Evolutionary conservation across 805 yeast species (phyloP).

Genomic region (Candida dendrica): DNA sequence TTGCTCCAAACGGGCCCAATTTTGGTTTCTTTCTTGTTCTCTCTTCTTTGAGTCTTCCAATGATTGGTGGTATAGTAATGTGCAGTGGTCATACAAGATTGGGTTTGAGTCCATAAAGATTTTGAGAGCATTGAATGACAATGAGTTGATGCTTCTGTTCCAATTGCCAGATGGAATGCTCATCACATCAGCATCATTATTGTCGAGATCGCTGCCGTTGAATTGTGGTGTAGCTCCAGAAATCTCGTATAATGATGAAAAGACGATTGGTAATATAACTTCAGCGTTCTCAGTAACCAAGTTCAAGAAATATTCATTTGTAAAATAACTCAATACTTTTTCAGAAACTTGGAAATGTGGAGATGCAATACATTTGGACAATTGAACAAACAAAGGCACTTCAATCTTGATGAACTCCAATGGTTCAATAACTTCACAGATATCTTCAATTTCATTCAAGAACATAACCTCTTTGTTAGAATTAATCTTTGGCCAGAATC

Average conservation of each 20-base stretch:
- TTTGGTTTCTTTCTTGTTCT: slow-evolving; percentile 53
- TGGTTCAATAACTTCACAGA: slow-evolving; percentile 93
- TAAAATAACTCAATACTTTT: slow-evolving; percentile 89
- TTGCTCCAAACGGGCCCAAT: slow-evolving; percentile 64
- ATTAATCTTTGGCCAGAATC: slow-evolving; percentile 95
- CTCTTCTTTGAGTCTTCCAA: slow-evolving; percentile 65
- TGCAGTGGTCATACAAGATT: slow-evolving; percentile 84
- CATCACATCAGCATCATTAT: slow-evolving; percentile 16
- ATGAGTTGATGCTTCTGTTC: slow-evolving; percentile 88
- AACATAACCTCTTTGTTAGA: slow-evolving; percentile 96
- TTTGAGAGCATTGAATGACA: slow-evolving; percentile 86
- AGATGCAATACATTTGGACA: slow-evolving; percentile 87
- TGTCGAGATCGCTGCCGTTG: slow-evolving; percentile 21
- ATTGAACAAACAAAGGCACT: slow-evolving; percentile 88
- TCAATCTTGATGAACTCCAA: slow-evolving; percentile 85
- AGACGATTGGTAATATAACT: slow-evolving; percentile 85
- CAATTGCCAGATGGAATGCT: slow-evolving; percentile 53
- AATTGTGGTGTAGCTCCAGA: slow-evolving; percentile 27
- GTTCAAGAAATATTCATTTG: slow-evolving; percentile 86
- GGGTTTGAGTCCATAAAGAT: slow-evolving; percentile 90
- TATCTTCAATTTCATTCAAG: slow-evolving; percentile 91
- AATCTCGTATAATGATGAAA: slow-evolving; percentile 82
- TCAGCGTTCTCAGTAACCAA: slow-evolving; percentile 89
- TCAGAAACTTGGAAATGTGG: slow-evolving; percentile 97
- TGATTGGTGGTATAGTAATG: slow-evolving; percentile 76